phyloP scores from a whole-genome alignment of 306 rosid species.

The Quercus agrifolia region DNA sequence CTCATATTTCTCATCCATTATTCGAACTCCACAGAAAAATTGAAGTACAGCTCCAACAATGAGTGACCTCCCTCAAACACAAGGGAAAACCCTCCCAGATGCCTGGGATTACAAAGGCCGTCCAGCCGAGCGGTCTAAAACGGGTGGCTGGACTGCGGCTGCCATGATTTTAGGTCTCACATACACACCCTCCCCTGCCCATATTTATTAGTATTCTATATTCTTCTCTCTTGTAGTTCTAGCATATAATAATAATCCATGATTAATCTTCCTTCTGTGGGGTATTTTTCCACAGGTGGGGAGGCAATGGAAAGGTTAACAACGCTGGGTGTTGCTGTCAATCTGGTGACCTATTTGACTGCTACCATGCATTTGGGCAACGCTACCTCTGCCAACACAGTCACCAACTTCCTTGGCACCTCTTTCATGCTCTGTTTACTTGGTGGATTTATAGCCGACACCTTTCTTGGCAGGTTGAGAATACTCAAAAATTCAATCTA shows the following conservation, averaged over 20 bases:
- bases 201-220: background rate
- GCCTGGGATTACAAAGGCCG: conserved; percentile 80
- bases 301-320: conserved; percentile 84
- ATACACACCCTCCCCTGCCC: background rate
- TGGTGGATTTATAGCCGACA: conserved; percentile 86
- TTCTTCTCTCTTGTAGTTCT: background rate
- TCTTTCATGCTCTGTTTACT: conserved; percentile 90
- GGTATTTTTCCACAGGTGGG: conserved; percentile 42
- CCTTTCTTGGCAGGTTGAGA: conserved; percentile 79
- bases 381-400: conserved; percentile 77
- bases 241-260: too few relatives aligned
- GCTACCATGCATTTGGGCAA: conserved; percentile 89
- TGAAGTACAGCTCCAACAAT: background rate
- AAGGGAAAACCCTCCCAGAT: conserved; percentile 54
- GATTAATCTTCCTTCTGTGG: background rate
- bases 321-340: conserved; percentile 84
- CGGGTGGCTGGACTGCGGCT: conserved; percentile 83
- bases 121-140: conserved; percentile 51
- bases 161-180: conserved; percentile 76
- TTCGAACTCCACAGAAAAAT: too few relatives aligned
- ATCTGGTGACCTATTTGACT: conserved; percentile 79
- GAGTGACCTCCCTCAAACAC: conserved; percentile 43
- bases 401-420: conserved; percentile 86
- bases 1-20: too few relatives aligned
- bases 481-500: too few relatives aligned